A percentile compares a stretch with the other conserved stretches of the same genome.
Evolutionary conservation across 257 asterid species (phyloP).

Genomic region (Nicotiana tabacum): DNA sequence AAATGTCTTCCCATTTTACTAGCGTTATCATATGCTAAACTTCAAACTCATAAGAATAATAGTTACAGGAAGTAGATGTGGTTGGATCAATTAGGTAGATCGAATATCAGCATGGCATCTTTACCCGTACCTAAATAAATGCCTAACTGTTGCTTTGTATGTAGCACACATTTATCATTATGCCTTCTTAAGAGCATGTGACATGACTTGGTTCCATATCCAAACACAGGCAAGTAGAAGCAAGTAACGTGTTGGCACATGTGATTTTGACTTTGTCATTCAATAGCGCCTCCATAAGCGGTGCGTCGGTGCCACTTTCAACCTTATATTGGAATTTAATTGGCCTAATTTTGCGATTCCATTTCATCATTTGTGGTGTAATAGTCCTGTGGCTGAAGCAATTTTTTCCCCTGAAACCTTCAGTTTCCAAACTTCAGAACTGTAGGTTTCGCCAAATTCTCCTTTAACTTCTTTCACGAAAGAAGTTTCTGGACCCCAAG

Average conservation of each 20-base stretch:
- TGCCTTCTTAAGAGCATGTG: not conserved
- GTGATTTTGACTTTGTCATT: conserved; percentile 3
- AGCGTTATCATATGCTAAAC: not conserved
- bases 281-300: not conserved
- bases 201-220: not conserved
- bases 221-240: not conserved
- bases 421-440: not conserved
- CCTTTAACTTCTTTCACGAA: not conserved
- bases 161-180: not conserved
- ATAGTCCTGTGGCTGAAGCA: not conserved
- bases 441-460: not conserved
- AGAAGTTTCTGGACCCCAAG: not conserved
- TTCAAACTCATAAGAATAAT: not conserved
- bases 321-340: not conserved
- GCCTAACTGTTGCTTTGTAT: not conserved
- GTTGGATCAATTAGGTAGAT: too few species aligned
- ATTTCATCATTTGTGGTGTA: not conserved
- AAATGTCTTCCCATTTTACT: not conserved
- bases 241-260: not conserved
- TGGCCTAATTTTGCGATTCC: not conserved
- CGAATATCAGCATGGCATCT: not conserved
- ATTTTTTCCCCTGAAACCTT: not conserved
- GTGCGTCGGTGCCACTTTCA: not conserved
- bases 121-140: not conserved
- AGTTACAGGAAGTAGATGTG: too few species aligned